Percentiles rank a stretch among this genome's conserved stretches.
Evolutionary conservation across 805 yeast genomes (phyloP).

Genomic region (Teunomyces tritomae): DNA sequence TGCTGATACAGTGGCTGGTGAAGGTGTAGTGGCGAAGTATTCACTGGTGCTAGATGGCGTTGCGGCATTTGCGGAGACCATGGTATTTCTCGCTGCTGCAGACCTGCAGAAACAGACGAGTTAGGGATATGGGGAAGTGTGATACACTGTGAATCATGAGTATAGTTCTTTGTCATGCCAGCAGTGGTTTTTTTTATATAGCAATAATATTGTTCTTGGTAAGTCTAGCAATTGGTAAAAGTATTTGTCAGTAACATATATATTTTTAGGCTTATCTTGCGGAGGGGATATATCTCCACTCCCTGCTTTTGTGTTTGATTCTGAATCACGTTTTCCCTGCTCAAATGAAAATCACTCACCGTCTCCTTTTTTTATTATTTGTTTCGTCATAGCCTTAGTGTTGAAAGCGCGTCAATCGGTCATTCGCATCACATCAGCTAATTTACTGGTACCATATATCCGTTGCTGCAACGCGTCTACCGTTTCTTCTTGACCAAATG

Average conservation of each 20-base stretch:
- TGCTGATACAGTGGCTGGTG: slow-evolving; percentile 5
- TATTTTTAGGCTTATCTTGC: not conserved
- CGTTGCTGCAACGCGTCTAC: not conserved
- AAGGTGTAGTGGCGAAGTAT: not conserved
- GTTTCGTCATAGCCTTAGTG: too few species aligned
- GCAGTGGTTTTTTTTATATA: not conserved
- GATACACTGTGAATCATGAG: not conserved
- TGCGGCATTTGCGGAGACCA: slow-evolving; percentile 2
- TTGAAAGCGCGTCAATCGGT: too few species aligned
- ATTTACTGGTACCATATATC: not conserved
- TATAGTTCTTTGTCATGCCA: not conserved
- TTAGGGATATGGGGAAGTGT: not conserved
- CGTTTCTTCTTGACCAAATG: slow-evolving; percentile 6
- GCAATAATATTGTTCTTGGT: not conserved
- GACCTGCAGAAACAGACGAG: not conserved
- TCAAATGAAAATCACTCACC: too few species aligned
- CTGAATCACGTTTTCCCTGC: not conserved
- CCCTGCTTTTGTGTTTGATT: not conserved
- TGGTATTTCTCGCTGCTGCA: not conserved
- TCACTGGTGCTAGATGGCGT: slow-evolving; percentile 2
- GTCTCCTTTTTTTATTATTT: too few species aligned
- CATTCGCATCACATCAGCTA: not conserved
- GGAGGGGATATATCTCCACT: not conserved
- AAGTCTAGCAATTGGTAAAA: not conserved
- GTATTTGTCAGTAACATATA: not conserved